Conservation (phyloP, 495 filamentous ascomycete genomes). For the Articulospora tetracladia region DNA sequence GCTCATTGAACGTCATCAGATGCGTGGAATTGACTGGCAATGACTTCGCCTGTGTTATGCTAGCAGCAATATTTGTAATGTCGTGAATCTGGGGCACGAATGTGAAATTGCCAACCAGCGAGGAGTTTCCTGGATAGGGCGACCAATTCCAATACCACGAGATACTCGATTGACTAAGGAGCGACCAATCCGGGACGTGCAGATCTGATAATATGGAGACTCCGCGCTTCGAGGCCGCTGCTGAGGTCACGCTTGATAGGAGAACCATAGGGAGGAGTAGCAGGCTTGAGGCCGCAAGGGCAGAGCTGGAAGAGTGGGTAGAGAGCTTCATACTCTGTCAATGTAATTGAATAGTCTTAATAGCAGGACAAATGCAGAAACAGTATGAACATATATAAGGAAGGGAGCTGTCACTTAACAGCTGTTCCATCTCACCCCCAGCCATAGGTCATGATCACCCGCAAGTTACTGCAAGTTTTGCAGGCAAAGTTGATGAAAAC, state of each 20-base stretch:
- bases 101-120: not conserved
- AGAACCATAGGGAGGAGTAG: not conserved
- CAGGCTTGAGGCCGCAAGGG: not conserved
- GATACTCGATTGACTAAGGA: not conserved
- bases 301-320: not conserved
- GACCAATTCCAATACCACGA: not conserved
- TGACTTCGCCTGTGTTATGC: not conserved
- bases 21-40: conserved; percentile 30
- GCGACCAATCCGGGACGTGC: not conserved
- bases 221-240: not conserved
- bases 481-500: not conserved
- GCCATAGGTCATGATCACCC: too few relatives aligned
- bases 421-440: not conserved
- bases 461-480: not conserved
- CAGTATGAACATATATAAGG: not conserved
- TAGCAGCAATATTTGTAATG: not conserved
- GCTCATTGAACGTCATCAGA: conserved; percentile 73
- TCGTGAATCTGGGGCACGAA: not conserved
- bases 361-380: not conserved
- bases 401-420: not conserved
- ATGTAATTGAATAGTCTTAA: not conserved
- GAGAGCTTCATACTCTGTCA: not conserved
- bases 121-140: not conserved
- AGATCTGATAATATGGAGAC: not conserved
- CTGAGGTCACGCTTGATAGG: not conserved